A percentile compares a stretch with the other conserved stretches of the same genome.
Conservation (phyloP, 2,329 filamentous ascomycete genomes). For the Colletotrichum eleusines region DNA sequence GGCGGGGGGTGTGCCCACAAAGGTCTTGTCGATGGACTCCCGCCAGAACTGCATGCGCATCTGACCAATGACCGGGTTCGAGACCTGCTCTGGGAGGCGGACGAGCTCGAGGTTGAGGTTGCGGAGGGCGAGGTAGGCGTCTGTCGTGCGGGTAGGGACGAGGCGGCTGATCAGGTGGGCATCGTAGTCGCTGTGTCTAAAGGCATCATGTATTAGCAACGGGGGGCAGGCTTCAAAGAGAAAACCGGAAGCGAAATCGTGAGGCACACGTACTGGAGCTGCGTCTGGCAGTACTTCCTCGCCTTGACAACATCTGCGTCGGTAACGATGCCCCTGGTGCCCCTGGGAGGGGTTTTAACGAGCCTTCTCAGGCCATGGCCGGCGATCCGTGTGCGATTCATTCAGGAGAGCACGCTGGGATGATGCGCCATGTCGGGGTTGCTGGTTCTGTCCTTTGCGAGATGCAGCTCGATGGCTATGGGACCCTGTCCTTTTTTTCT, state of each 20-base stretch:
- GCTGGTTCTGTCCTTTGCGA: conserved; percentile 22
- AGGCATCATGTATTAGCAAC: not conserved
- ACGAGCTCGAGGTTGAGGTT: conserved; percentile 94
- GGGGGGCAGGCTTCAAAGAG: too few relatives aligned
- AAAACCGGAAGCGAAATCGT: not conserved
- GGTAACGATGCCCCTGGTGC: conserved; percentile 55
- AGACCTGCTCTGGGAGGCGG: conserved; percentile 89
- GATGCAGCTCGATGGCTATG: conserved; percentile 20
- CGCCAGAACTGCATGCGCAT: conserved; percentile 97
- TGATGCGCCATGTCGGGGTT: conserved; percentile 40
- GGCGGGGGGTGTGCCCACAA: conserved; percentile 83
- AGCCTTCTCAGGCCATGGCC: conserved; percentile 56
- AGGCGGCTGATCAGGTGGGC: conserved; percentile 89
- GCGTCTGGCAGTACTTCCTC: conserved; percentile 65
- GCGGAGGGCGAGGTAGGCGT: conserved; percentile 90
- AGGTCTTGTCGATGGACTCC: conserved; percentile 82
- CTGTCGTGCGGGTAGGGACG: conserved; percentile 78
- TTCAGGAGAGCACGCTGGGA: conserved; percentile 46
- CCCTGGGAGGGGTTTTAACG: conserved; percentile 43
- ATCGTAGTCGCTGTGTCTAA: conserved; percentile 87
- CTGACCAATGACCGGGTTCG: conserved; percentile 85
- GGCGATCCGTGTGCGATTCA: conserved; percentile 55
- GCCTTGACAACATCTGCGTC: conserved; percentile 66
- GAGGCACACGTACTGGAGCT: conserved; percentile 59
- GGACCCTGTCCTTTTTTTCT: conserved; percentile 3